These are phyloP conservation scores for Brassica juncea DNA, from an alignment of 345 rosid genomes.

Conservation along the genomic window DNA sequence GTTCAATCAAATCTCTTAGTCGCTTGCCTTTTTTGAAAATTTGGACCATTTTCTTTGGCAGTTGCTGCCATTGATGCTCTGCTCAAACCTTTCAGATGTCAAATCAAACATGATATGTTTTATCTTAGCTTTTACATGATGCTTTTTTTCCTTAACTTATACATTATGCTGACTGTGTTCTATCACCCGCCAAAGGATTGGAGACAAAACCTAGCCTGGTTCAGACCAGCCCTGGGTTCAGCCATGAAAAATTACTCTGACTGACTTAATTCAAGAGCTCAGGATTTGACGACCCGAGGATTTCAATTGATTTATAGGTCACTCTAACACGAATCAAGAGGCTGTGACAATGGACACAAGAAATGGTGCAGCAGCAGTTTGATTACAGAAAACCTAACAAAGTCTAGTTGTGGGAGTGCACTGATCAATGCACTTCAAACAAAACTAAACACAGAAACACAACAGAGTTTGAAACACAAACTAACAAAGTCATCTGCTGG, in stretches of 20 bases:
- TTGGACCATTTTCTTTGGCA: background rate
- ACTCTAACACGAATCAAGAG: conserved; percentile 1
- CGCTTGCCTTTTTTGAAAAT: background rate
- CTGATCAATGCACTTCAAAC: conserved; percentile 27
- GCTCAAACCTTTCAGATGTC: background rate
- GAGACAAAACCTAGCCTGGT: background rate
- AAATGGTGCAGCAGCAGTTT: background rate
- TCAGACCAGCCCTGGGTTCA: background rate
- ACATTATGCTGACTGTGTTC: background rate
- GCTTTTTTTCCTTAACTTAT: background rate
- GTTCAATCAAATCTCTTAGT: too few relatives aligned
- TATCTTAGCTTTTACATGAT: background rate
- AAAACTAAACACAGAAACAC: background rate
- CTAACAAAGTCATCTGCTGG: conserved; percentile 29
- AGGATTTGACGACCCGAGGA: background rate
- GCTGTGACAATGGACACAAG: background rate
- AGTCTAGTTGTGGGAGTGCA: background rate
- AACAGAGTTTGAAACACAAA: conserved; percentile 4
- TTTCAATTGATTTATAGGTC: too few relatives aligned
- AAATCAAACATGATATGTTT: background rate
- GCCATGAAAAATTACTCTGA: background rate
- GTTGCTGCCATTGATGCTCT: background rate
- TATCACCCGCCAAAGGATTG: background rate
- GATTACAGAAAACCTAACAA: conserved; percentile 16
- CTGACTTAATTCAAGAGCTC: background rate